Base-by-base conservation (phyloP, 1,284 basidiomycete species). In the Rhodotorula sp. region DNA sequence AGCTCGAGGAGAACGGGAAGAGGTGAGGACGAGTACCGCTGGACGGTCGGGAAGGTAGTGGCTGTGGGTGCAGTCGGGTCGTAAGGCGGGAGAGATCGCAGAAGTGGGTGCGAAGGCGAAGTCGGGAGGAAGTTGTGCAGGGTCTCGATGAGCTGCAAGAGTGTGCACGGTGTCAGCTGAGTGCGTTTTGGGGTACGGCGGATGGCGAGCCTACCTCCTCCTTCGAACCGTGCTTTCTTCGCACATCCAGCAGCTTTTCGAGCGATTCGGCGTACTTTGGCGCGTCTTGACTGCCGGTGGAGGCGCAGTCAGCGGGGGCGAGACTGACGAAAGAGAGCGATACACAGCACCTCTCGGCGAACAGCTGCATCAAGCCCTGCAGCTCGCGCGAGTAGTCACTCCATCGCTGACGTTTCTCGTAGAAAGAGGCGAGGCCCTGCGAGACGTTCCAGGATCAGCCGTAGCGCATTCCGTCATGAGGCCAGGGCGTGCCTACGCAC, bases 241-340 rank as follows among this genome's bases (percentile, higher is more conserved):
- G 86, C 4, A 89, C 79, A 4, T 88, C 85, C n/a, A 97, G 82
- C 52, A 92, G 83, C 75, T 89, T 91, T 79, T 94, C 91, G 55
- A 96, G 80, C 0, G 85, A 83, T 78, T 92, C 90, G 1, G 91
- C 92, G 75, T 89, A 91, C 81, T 91, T 95, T 13, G 84, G 84
- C 0, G 86, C 87, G 79, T 98, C 93, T 48, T 87, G 83, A 8
- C 92, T 94, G 74, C 21, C 23, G 41, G 0, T 8, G 21, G n/a
- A 10, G 25, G 16, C n/a, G 41, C 48, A 19, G 13, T 62, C 54
- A 25, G 12, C 25, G 14, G 17, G 13, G 19, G 27, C 3, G 7
- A 16, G 2, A 17, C 7, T 13, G n/a, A n/a, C 21, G n/a, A 0
- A 27, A 44, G 3, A 44, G 17, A 44, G 1, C 3, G n/a, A 64